phyloP scores from a whole-genome alignment of 768 basidiomycete genomes.

The button mushroom (Agaricus bisporus) region DNA sequence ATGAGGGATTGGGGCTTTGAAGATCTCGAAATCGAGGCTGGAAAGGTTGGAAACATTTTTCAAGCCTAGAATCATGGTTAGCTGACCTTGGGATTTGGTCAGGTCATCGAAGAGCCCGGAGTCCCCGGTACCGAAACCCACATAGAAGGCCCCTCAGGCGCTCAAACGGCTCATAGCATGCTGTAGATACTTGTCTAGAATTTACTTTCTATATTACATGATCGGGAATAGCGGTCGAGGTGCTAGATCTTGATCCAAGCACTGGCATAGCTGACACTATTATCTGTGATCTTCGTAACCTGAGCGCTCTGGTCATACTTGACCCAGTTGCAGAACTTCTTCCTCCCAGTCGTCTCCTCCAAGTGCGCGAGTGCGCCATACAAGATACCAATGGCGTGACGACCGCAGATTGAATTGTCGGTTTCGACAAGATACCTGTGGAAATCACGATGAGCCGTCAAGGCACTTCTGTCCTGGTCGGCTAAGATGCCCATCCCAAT shows the following conservation, averaged over 20 bases:
- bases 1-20: conserved; percentile 80
- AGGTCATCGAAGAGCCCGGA: conserved; percentile 72
- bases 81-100: neutral
- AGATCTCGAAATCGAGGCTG: conserved; percentile 54
- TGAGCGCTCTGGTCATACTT: conserved; percentile 90
- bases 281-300: conserved; percentile 62
- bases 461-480: conserved; percentile 44
- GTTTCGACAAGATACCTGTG: conserved; percentile 63
- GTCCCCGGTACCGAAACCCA: conserved; percentile 61
- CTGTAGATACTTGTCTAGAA: conserved; percentile 19
- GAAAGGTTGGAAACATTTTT: conserved; percentile 30
- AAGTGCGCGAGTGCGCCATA: conserved; percentile 67
- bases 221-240: neutral
- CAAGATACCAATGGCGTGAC: conserved; percentile 92
- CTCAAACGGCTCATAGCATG: conserved; percentile 37
- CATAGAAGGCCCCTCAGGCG: conserved; percentile 49
- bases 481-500: conserved; percentile 77
- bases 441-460: conserved; percentile 54
- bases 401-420: conserved; percentile 94
- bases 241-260: conserved; percentile 64
- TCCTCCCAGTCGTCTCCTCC: conserved; percentile 31
- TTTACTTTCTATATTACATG: conserved; percentile 2
- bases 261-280: conserved; percentile 96
- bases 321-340: conserved; percentile 67
- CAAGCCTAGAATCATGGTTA: neutral